Evolutionary conservation across 805 yeast species (phyloP).

Genomic region (Brettanomyces nanus): DNA sequence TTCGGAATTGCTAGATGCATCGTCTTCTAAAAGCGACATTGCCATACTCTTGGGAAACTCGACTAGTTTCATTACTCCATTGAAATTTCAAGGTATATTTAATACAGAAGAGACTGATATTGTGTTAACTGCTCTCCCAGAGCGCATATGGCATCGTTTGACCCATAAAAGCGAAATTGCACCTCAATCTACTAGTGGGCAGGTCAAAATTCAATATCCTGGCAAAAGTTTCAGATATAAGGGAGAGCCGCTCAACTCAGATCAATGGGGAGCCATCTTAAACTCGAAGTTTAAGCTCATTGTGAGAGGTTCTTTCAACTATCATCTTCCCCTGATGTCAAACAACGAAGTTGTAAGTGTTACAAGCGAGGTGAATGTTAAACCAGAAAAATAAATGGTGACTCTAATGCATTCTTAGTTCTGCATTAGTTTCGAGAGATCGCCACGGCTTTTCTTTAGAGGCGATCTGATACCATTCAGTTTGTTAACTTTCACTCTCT

Average conservation of each 20-base stretch:
- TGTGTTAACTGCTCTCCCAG: constrained; percentile 7
- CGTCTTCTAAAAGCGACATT: constrained; percentile 11
- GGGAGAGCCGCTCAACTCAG: constrained; percentile 16
- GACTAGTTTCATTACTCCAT: constrained; percentile 22
- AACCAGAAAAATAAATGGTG: constrained; percentile 5
- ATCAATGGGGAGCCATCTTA: constrained; percentile 24
- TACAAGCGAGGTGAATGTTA: constrained; percentile 19
- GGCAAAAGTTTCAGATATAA: constrained; percentile 20
- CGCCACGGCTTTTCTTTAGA: constrained; percentile 32
- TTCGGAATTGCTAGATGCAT: constrained; percentile 5
- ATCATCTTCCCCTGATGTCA: constrained; percentile 22
- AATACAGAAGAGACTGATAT: constrained; percentile 7
- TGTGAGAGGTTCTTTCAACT: constrained; percentile 26
- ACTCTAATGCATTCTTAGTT: constrained; percentile 22
- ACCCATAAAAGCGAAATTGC: constrained; percentile 13
- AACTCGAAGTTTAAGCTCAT: constrained; percentile 21
- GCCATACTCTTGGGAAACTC: constrained; percentile 28
- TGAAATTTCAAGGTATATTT: constrained; percentile 22
- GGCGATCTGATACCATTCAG: constrained; percentile 14
- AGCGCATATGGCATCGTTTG: constrained; percentile 15
- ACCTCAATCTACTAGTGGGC: constrained; percentile 17
- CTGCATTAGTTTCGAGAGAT: constrained; percentile 27
- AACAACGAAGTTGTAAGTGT: constrained; percentile 22
- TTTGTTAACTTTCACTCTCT: constrained; percentile 19
- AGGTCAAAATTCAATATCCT: constrained; percentile 24